Conservation (phyloP, 2,329 filamentous ascomycete genomes). For the Alternaria solani region DNA sequence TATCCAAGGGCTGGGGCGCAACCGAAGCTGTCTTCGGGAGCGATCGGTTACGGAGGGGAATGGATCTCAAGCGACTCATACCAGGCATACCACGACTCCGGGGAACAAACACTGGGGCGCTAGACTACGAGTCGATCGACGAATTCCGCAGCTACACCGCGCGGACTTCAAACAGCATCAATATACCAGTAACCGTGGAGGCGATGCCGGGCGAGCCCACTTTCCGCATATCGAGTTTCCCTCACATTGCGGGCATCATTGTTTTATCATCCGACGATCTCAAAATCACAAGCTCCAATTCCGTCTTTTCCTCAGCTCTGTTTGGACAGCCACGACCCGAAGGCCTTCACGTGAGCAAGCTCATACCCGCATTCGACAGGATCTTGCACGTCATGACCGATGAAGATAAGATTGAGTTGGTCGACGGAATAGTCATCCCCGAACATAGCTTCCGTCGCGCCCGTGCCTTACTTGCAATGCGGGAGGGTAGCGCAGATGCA, state of each 20-base stretch:
- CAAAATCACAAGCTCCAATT: conserved; percentile 89
- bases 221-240: conserved; percentile 89
- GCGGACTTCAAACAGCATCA: conserved; percentile 76
- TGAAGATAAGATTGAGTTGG: conserved; percentile 82
- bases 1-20: conserved; percentile 76
- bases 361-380: conserved; percentile 88
- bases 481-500: conserved; percentile 79
- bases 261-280: conserved; percentile 83
- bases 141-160: conserved; percentile 85
- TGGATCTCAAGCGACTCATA: conserved; percentile 79
- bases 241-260: conserved; percentile 96
- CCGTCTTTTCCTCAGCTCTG: conserved; percentile 89
- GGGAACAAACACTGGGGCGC: conserved; percentile 73
- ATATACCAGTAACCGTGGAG: conserved; percentile 84
- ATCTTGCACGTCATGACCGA: conserved; percentile 82
- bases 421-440: conserved; percentile 95
- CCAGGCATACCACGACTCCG: conserved; percentile 81
- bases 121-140: conserved; percentile 79
- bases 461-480: conserved; percentile 80
- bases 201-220: conserved; percentile 73
- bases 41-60: conserved; percentile 70
- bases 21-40: conserved; percentile 86
- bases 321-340: conserved; percentile 89
- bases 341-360: conserved; percentile 77
- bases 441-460: conserved; percentile 95